Evolutionary conservation across 108 stramenopile species (phyloP), one percentile per base, ranked within the genome.

Genomic region (Aurantiochytrium sp.): DNA sequence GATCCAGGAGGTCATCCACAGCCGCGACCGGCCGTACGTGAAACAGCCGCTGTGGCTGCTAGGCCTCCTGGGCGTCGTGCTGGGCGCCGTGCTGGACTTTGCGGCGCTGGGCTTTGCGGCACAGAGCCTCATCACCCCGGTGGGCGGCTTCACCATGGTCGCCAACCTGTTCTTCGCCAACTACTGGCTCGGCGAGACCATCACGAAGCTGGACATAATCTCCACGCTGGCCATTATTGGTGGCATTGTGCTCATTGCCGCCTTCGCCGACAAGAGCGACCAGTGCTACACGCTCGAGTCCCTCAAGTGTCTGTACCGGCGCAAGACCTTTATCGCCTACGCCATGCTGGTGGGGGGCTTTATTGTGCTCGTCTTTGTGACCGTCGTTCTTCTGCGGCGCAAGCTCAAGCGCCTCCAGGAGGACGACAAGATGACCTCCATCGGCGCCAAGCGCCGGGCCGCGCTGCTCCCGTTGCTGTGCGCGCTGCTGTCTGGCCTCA

Each of bases 61-160:
- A 6, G 73, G 73, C 45, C 73, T 89, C 15, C 4, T 55, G 15
- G 41, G 36, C 8, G 55, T 89, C 21, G 27, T 89, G 15, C 22
- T 89, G 3, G 89, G 86, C 8, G 59, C 73, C 0, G 37, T 89
- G 8, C 39, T 59, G 24, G 89, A 89, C 50, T 86, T 89, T 68
- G 89, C 36, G 4, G 81, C 89, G 2, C 50, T 86, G 4, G 89
- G 86, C 6, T 86, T 89, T 3, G 89, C 89, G 21, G 85, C 89
- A 3, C 86, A 86, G 45, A 86, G 85, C 27, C 50, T 89, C 48
- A 85, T 89, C 55, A 86, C 89, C 4, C 89, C 89, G 4, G 86
- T 86, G 15, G 89, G 89, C 21, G 86, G 81, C 10, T 85, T 89
- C 50, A 86, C 89, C 19, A 85, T 86, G 22, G 89, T 89, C 6